Evolutionary conservation across 768 basidiomycete genomes (phyloP).

Genomic region (Russula sp.): DNA sequence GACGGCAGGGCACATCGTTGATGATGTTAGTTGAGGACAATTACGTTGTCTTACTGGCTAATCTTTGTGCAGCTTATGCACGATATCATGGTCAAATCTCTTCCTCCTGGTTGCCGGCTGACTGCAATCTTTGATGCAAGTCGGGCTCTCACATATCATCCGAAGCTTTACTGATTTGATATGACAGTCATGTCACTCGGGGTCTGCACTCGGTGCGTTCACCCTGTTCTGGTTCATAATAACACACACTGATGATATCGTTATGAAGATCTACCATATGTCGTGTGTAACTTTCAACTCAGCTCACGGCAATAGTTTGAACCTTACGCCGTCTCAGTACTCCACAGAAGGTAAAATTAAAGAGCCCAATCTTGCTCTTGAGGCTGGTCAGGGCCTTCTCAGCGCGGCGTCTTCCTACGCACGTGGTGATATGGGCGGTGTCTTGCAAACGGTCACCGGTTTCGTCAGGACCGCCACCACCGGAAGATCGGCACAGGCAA

Average conservation of each 20-base stretch:
- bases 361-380: conserved; percentile 84
- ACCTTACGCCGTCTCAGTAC: conserved; percentile 48
- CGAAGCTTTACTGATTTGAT: conserved; percentile 19
- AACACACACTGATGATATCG: not conserved
- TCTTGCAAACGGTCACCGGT: conserved; percentile 68
- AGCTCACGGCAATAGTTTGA: not conserved
- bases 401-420: conserved; percentile 74
- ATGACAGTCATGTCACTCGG: conserved; percentile 47
- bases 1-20: conserved; percentile 71
- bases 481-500: conserved; percentile 56
- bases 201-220: conserved; percentile 43
- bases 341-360: conserved; percentile 95
- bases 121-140: conserved; percentile 59
- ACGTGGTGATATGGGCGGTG: conserved; percentile 75
- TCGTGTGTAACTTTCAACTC: conserved; percentile 24
- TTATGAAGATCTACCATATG: conserved; percentile 40
- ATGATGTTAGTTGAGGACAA: conserved; percentile 48
- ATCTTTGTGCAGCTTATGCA: conserved; percentile 40
- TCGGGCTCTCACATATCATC: conserved; percentile 3
- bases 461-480: conserved; percentile 76
- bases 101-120: conserved; percentile 65
- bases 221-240: not conserved
- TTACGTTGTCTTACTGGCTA: not conserved
- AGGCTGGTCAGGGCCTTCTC: conserved; percentile 85
- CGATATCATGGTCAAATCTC: conserved; percentile 48